These are phyloP conservation scores for Rhodotorula glutinis DNA, from an alignment of 1,284 basidiomycete genomes.

Conservation along the genomic window DNA sequence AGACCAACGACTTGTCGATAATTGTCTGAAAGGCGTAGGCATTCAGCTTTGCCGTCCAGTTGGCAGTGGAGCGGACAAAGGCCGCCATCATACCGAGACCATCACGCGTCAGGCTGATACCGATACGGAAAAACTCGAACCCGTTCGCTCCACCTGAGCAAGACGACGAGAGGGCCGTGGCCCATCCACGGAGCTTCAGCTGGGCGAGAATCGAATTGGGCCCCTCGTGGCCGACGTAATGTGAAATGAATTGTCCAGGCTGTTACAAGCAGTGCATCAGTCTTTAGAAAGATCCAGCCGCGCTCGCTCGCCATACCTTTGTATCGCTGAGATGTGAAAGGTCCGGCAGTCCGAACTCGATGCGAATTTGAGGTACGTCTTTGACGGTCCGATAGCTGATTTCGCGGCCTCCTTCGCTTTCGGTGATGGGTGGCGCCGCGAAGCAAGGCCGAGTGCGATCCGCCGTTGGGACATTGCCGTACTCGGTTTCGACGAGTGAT, in stretches of 20 bases:
- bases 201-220: slow-evolving; percentile 78
- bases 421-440: slow-evolving; percentile 10
- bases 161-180: slow-evolving; percentile 70
- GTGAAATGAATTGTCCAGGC: slow-evolving; percentile 73
- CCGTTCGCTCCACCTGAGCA: slow-evolving; percentile 67
- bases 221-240: slow-evolving; percentile 92
- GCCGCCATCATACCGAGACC: slow-evolving; percentile 65
- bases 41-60: neutral
- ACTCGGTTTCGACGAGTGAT: slow-evolving; percentile 64
- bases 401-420: slow-evolving; percentile 53
- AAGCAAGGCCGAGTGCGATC: slow-evolving; percentile 41
- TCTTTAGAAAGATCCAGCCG: no score
- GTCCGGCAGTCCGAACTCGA: slow-evolving; percentile 66
- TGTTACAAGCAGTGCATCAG: slow-evolving; percentile 29
- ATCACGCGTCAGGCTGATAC: slow-evolving; percentile 71
- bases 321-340: slow-evolving; percentile 65
- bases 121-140: slow-evolving; percentile 84
- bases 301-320: no score
- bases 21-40: slow-evolving; percentile 62
- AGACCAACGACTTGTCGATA: slow-evolving; percentile 67
- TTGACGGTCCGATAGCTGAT: slow-evolving; percentile 86
- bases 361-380: slow-evolving; percentile 78
- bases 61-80: no score
- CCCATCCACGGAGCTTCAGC: slow-evolving; percentile 88
- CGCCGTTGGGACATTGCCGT: slow-evolving; percentile 75